Percentiles rank a stretch among this genome's conserved stretches.
These are phyloP conservation scores for Paracamarosporium sp. DNA, from an alignment of 2,329 filamentous ascomycete genomes.

Conservation along the genomic window DNA sequence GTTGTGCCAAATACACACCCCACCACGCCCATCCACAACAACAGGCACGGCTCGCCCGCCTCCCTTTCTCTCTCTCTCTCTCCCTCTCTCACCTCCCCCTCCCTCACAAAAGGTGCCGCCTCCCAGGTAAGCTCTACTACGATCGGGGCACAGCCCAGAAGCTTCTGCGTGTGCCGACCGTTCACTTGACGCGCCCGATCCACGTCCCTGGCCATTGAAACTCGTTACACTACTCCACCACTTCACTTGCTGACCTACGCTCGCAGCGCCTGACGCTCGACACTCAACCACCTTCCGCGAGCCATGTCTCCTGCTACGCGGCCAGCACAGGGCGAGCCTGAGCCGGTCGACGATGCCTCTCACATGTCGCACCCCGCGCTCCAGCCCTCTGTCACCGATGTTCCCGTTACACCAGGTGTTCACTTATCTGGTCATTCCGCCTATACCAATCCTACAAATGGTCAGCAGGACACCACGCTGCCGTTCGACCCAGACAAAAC, in stretches of 20 bases:
- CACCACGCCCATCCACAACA: neutral
- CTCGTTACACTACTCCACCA: neutral
- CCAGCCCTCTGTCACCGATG: conserved; percentile 44
- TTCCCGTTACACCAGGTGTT: conserved; percentile 53
- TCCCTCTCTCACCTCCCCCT: neutral
- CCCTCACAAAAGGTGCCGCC: neutral
- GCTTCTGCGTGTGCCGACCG: neutral
- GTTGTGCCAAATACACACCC: neutral
- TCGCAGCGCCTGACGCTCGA: conserved; percentile 30
- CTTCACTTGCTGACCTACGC: conserved; percentile 12
- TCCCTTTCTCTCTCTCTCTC: neutral
- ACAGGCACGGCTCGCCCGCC: neutral
- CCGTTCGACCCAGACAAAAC: conserved; percentile 39
- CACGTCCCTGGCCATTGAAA: neutral
- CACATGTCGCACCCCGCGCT: conserved; percentile 45
- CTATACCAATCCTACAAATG: conserved; percentile 41
- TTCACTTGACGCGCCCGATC: conserved; percentile 1
- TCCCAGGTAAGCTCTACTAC: conserved; percentile 2
- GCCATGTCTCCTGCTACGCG: conserved; percentile 34
- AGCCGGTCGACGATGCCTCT: conserved; percentile 33
- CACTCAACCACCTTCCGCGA: conserved; percentile 12
- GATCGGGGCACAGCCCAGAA: neutral
- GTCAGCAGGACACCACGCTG: conserved; percentile 22
- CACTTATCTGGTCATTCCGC: conserved; percentile 44
- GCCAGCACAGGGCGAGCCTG: conserved; percentile 20